Evolutionary conservation across 768 basidiomycete species (phyloP).

Genomic region (Leccinum pellstonianum): DNA sequence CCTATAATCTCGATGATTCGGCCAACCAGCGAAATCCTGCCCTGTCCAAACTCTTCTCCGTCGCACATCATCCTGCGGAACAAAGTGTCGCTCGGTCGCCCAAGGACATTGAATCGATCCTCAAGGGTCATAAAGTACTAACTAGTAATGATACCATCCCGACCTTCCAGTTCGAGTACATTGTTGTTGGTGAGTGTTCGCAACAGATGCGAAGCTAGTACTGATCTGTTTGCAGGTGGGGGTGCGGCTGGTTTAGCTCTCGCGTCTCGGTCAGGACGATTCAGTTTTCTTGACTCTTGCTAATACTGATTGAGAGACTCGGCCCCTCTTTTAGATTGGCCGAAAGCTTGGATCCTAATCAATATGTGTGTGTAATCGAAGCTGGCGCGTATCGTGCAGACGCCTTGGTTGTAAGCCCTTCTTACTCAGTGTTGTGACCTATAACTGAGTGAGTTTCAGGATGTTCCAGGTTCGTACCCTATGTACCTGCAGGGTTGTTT

Average conservation of each 20-base stretch:
- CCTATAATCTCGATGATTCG: neutral
- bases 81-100: neutral
- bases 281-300: neutral
- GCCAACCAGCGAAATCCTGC: neutral
- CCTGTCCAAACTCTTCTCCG: constrained; percentile 1
- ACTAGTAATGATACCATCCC: neutral
- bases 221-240: constrained; percentile 9
- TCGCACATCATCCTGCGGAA: neutral
- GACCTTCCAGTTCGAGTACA: constrained; percentile 8
- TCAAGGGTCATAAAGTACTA: neutral
- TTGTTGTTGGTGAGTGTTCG: constrained; percentile 11
- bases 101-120: constrained; percentile 2
- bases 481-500: neutral
- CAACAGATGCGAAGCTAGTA: neutral
- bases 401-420: constrained; percentile 12
- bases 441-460: constrained; percentile 2
- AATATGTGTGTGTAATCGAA: constrained; percentile 22
- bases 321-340: constrained; percentile 10
- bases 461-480: constrained; percentile 18
- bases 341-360: constrained; percentile 8
- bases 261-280: constrained; percentile 10
- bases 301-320: neutral
- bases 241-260: constrained; percentile 19
- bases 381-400: constrained; percentile 13
- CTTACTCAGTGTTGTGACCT: neutral